phyloP scores from a whole-genome alignment of 2,329 filamentous ascomycete species.

The Trichoderma sp. region DNA sequence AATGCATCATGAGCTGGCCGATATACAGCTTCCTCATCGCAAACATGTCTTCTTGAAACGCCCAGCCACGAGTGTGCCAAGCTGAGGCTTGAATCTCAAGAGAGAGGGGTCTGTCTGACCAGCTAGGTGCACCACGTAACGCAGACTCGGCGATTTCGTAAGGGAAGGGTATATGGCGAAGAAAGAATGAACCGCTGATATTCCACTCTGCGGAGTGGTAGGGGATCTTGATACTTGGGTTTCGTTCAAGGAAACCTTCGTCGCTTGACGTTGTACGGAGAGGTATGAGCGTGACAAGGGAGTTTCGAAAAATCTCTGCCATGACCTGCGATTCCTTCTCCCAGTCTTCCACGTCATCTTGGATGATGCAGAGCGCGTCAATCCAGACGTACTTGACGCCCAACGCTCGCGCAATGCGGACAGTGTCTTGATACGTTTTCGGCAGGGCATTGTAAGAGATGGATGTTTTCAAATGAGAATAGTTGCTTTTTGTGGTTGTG shows the following conservation, averaged over 20 bases:
- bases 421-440: not conserved
- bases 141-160: not conserved
- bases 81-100: not conserved
- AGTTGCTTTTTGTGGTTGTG: not conserved
- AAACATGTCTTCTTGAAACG: slow-evolving; percentile 6
- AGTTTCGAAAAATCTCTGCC: slow-evolving; percentile 3
- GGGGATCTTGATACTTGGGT: not conserved
- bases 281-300: not conserved
- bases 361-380: slow-evolving; percentile 6
- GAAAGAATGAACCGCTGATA: not conserved
- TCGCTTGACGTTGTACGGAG: not conserved
- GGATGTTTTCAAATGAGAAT: not conserved
- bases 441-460: not conserved
- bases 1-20: slow-evolving; percentile 7
- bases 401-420: not conserved
- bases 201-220: not conserved
- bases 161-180: slow-evolving; percentile 5
- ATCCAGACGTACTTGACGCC: slow-evolving; percentile 14
- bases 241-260: not conserved
- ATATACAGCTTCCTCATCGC: not conserved
- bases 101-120: not conserved
- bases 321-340: not conserved
- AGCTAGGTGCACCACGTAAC: not conserved
- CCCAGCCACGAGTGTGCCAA: not conserved
- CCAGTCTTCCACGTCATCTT: not conserved